Base-by-base conservation (phyloP, 2,329 filamentous ascomycete species). In the Aaosphaeria pasadenensis region DNA sequence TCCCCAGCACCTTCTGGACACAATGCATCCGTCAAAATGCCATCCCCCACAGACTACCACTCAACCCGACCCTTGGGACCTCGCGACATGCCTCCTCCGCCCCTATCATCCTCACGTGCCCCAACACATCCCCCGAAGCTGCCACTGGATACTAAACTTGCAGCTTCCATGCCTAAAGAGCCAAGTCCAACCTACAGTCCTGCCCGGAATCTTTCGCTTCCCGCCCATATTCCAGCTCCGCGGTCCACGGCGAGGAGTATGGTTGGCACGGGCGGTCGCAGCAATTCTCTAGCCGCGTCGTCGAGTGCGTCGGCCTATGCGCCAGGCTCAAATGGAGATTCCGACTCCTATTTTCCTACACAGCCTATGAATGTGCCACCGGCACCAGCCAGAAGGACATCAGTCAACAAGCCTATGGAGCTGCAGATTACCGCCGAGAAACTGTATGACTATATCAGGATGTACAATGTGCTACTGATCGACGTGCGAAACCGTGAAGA, bases 401-500 rank as follows among this genome's bases (percentile, higher is more conserved):
- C 71, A 64, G 69, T 71, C 61, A 75, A 82, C 47, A 77, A 75
- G 57, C 78, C 72, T 52, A 84, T 66, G 65, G 86, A 68, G 63
- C 77, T 69, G 64, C 81, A 74, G 66, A 86, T 96, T 38, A 83
- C 81, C 3, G 82, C 87, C 0, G 79, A 87, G 48, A 83, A 87
- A 46, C 77, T 99, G 1, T 80, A 86, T 51, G 80, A 85, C 42
- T 87, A 87, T 47, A 82, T 95, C 63, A 77, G 79, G 47, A 75
- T 77, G 49, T 90, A 72, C 72, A 84, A 71, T 51, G 78, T 96
- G 28, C 74, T 99, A 9, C 69, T 97, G 28, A 90, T 99, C 55
- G 94, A 99, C 68, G 84, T 96, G 39, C 85, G 94, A 36, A 76
- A 82, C 47, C 85, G 94, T 29, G 83, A 88, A 45, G 82, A 88